phyloP scores from a whole-genome alignment of 2,329 filamentous ascomycete genomes.

The Colletotrichum trifolii region DNA sequence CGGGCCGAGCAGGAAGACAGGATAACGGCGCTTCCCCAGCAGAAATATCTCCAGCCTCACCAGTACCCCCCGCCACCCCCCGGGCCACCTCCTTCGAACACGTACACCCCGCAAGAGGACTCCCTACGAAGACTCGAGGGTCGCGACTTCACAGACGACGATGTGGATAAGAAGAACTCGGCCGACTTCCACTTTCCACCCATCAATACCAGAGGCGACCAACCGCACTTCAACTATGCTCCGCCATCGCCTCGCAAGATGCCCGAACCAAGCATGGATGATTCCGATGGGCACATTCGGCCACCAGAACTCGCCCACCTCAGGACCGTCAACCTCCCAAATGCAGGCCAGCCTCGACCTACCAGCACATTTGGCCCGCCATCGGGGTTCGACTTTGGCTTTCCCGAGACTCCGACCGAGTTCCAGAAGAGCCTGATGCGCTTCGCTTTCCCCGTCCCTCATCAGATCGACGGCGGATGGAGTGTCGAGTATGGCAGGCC shows the following conservation, averaged over 20 bases:
- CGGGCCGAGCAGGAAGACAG: conserved; percentile 85
- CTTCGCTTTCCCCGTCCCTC: conserved; percentile 81
- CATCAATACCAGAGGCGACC: conserved; percentile 57
- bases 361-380: conserved; percentile 69
- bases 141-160: conserved; percentile 57
- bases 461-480: conserved; percentile 83
- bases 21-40: conserved; percentile 82
- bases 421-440: conserved; percentile 92
- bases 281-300: conserved; percentile 45
- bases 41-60: conserved; percentile 71
- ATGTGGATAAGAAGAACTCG: conserved; percentile 46
- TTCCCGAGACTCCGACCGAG: conserved; percentile 84
- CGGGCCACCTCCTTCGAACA: conserved; percentile 45
- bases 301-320: conserved; percentile 69
- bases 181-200: conserved; percentile 70
- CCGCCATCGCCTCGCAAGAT: conserved; percentile 54
- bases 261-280: conserved; percentile 36
- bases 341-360: conserved; percentile 51
- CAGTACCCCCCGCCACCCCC: conserved; percentile 44
- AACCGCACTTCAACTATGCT: conserved; percentile 70
- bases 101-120: conserved; percentile 54
- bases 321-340: conserved; percentile 56
- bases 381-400: conserved; percentile 80
- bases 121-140: conserved; percentile 62
- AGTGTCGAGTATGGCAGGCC: conserved; percentile 92